Conservation (phyloP, 1,284 basidiomycete species). For the Wallemia mellicola region DNA sequence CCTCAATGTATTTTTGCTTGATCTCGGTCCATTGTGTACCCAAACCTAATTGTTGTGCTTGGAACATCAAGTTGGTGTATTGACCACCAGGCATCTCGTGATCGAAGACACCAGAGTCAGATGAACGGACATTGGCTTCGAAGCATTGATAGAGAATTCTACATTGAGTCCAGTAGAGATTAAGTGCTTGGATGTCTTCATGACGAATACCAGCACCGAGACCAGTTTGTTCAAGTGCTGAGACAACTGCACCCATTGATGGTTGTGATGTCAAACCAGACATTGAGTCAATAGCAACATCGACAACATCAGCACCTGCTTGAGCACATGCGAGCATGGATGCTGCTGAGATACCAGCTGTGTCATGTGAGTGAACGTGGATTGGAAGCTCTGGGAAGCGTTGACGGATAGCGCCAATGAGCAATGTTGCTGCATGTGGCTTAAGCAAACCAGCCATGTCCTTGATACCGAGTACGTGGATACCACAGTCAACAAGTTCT, state of each 20-base stretch:
- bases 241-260: slow-evolving; percentile 85
- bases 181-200: slow-evolving; percentile 88
- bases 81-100: slow-evolving; percentile 99
- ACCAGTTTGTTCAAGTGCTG: slow-evolving; percentile 77
- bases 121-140: slow-evolving; percentile 91
- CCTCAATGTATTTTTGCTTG: slow-evolving; percentile 95
- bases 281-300: slow-evolving; percentile 97
- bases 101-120: slow-evolving; percentile 88
- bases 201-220: slow-evolving; percentile 92
- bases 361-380: slow-evolving; percentile 98
- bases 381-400: slow-evolving; percentile 94
- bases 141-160: slow-evolving; percentile 86
- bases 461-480: slow-evolving; percentile 94
- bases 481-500: slow-evolving; percentile 74
- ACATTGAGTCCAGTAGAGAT: slow-evolving; percentile 95
- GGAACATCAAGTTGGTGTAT: slow-evolving; percentile 94
- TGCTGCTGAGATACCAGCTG: slow-evolving; percentile 86
- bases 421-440: slow-evolving; percentile 56
- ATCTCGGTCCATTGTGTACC: slow-evolving; percentile 95
- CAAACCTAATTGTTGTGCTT: slow-evolving; percentile 85
- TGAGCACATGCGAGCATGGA: slow-evolving; percentile 87
- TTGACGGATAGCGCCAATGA: slow-evolving; percentile 77
- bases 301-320: slow-evolving; percentile 90
- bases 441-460: slow-evolving; percentile 98
- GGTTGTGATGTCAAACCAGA: slow-evolving; percentile 95